A percentile compares a stretch with the other conserved stretches of the same genome.
phyloP scores from a whole-genome alignment of 495 filamentous ascomycete species.

The Staphylotrichum tortipilum region DNA sequence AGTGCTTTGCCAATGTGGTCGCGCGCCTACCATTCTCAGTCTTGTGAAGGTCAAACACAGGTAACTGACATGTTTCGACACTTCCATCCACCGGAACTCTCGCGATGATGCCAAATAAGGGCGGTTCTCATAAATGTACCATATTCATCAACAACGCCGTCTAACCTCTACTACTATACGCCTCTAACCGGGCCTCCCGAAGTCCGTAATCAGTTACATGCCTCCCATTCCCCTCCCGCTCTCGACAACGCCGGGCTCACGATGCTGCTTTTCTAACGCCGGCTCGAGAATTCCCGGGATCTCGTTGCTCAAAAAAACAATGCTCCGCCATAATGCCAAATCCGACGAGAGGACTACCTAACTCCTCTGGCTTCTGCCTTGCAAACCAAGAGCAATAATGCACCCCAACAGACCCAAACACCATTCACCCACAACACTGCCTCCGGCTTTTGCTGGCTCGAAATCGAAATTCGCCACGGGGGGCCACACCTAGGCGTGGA shows the following conservation, averaged over 20 bases:
- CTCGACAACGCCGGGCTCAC: conserved; percentile 1
- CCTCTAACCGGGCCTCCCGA: not conserved
- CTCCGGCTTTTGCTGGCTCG: no score
- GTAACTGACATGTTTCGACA: no score
- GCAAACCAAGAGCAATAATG: conserved; percentile 25
- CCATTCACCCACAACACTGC: not conserved
- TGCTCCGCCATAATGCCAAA: conserved; percentile 26
- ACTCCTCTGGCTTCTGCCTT: conserved; percentile 33
- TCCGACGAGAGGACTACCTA: conserved; percentile 39
- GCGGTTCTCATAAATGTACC: not conserved
- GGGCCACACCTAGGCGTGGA: conserved; percentile 39
- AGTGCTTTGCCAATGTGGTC: no score
- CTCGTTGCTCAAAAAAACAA: conserved; percentile 20
- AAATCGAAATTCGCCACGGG: no score
- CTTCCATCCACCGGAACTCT: not conserved
- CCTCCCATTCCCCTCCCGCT: no score
- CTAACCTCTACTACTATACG: conserved; percentile 1
- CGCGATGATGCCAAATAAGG: no score
- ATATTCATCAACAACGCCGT: conserved; percentile 5
- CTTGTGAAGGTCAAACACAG: no score
- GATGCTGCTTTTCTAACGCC: conserved; percentile 20
- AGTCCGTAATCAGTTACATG: not conserved
- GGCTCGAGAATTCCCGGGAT: not conserved
- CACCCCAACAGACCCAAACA: not conserved
- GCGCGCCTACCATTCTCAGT: no score